These are phyloP conservation scores for Kluyveromyces aestuarii DNA, from an alignment of 805 yeast species.

Conservation along the genomic window DNA sequence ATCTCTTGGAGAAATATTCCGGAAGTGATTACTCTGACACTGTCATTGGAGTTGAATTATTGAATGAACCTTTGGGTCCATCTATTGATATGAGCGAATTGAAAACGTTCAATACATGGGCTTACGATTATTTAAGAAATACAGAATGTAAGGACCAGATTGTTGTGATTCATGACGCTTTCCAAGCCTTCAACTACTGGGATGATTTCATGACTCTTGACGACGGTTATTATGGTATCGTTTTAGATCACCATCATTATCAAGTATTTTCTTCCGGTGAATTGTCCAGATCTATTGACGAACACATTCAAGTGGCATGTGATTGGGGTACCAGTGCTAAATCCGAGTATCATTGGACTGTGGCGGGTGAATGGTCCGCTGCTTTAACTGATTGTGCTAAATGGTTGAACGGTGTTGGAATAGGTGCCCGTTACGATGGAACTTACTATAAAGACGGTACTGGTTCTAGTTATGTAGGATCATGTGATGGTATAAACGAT, in stretches of 20 bases:
- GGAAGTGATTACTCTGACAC: slow-evolving; percentile 52
- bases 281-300: slow-evolving; percentile 47
- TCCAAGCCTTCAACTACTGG: slow-evolving; percentile 54
- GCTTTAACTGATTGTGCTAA: slow-evolving; percentile 87
- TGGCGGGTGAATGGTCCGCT: slow-evolving; percentile 85
- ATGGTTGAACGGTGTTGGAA: slow-evolving; percentile 81
- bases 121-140: slow-evolving; percentile 56
- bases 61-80: slow-evolving; percentile 87
- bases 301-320: slow-evolving; percentile 51
- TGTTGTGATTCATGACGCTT: slow-evolving; percentile 77
- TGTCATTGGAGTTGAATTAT: slow-evolving; percentile 72
- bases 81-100: slow-evolving; percentile 49
- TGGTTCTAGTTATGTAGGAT: slow-evolving; percentile 39
- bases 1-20: slow-evolving; percentile 58
- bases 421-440: slow-evolving; percentile 77
- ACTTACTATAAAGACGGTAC: slow-evolving; percentile 31
- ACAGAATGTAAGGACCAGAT: slow-evolving; percentile 40
- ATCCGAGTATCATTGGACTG: slow-evolving; percentile 58
- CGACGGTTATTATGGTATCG: slow-evolving; percentile 50
- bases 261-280: slow-evolving; percentile 69
- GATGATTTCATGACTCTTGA: slow-evolving; percentile 41
- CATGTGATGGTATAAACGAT: slow-evolving; percentile 48
- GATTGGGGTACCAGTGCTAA: slow-evolving; percentile 37
- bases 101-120: slow-evolving; percentile 50
- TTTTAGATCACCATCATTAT: slow-evolving; percentile 85